Evolutionary conservation across 768 basidiomycete genomes (phyloP).

Genomic region (Boletellus ananas): DNA sequence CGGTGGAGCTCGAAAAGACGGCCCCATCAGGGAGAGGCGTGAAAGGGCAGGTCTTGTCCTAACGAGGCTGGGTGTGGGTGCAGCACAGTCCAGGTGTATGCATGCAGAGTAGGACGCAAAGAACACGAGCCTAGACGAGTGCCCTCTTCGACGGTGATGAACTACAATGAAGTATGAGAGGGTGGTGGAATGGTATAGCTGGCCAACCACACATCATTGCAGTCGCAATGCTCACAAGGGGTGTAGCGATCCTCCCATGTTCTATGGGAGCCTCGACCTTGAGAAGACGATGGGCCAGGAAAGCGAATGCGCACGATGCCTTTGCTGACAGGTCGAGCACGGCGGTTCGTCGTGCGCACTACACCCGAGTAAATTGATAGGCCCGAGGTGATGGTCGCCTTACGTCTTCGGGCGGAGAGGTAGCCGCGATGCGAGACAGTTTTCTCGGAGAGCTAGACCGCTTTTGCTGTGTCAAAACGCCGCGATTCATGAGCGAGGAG

Average conservation of each 20-base stretch:
- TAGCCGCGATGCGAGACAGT: conserved; percentile 2
- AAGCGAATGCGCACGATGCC: neutral
- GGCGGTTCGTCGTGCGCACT: neutral
- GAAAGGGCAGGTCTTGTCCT: too few relatives aligned
- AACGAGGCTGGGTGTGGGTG: too few relatives aligned
- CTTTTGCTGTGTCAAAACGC: conserved; percentile 2
- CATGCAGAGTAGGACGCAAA: neutral
- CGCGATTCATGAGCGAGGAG: conserved; percentile 6
- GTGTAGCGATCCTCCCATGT: neutral
- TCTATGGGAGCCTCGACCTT: neutral
- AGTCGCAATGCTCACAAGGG: neutral
- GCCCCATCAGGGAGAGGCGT: neutral
- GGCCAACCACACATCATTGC: conserved; percentile 1
- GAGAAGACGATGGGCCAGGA: conserved; percentile 1
- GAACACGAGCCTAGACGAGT: neutral
- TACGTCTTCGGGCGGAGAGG: conserved; percentile 18
- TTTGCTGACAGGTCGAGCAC: conserved; percentile 3
- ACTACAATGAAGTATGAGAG: conserved; percentile 10
- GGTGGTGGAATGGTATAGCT: neutral
- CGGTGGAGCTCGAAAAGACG: neutral
- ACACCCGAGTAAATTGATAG: conserved; percentile 4
- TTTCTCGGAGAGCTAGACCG: neutral
- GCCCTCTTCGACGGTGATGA: conserved; percentile 5
- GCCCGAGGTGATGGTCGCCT: neutral
- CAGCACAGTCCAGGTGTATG: neutral